A percentile compares a stretch with the other conserved stretches of the same genome.
Evolutionary conservation across 176 grass and related monocot species (phyloP).

Genomic region (Triticum turgidum): DNA sequence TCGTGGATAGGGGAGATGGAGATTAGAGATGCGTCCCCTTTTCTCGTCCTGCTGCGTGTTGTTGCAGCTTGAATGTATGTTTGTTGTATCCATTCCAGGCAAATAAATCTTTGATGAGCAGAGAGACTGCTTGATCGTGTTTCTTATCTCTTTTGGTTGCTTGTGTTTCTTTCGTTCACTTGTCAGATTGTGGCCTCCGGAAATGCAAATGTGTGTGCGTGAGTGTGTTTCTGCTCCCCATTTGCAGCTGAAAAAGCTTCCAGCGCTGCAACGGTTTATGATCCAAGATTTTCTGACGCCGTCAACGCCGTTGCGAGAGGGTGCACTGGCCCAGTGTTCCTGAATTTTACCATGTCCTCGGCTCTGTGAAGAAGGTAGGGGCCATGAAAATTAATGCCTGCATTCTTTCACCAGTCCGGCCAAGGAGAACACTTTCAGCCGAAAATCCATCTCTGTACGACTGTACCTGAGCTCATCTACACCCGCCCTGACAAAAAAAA

Average conservation of each 20-base stretch:
- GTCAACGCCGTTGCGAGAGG: background rate
- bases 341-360: slow-evolving; percentile 89
- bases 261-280: too few species aligned
- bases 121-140: background rate
- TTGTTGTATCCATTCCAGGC: background rate
- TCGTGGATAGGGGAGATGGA: background rate
- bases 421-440: slow-evolving; percentile 47
- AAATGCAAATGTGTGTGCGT: background rate
- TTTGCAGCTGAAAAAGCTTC: background rate
- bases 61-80: slow-evolving; percentile 23
- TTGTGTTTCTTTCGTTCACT: background rate
- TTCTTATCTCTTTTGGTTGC: background rate
- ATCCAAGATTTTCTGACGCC: too few species aligned
- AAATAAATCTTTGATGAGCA: slow-evolving; percentile 4
- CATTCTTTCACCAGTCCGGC: slow-evolving; percentile 44
- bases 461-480: too few species aligned
- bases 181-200: background rate
- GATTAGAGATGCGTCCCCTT: background rate
- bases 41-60: background rate
- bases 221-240: background rate
- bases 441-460: too few species aligned
- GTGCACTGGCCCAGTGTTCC: background rate
- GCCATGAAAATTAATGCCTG: slow-evolving; percentile 75
- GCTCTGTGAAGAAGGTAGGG: slow-evolving; percentile 26
- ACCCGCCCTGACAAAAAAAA: too few species aligned